phyloP scores from a whole-genome alignment of 2,329 filamentous ascomycete genomes.

The Cladobotryum mycophilum region DNA sequence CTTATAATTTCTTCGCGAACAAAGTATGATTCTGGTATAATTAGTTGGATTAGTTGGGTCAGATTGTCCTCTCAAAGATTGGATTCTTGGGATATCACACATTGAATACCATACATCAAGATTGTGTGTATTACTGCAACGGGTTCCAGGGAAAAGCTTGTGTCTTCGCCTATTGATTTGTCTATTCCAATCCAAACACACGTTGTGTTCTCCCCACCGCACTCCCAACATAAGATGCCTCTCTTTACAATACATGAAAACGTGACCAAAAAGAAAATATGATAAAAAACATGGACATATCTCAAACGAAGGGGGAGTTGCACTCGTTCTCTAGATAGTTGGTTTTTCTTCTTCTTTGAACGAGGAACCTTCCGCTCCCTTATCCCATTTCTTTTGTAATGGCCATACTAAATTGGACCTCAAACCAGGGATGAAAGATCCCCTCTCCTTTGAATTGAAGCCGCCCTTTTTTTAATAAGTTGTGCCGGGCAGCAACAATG shows the following conservation, averaged over 20 bases:
- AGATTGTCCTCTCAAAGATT: too few relatives aligned
- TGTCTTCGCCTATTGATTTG: conserved; percentile 4
- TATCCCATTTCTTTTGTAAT: neutral
- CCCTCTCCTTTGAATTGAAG: neutral
- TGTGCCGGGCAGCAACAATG: neutral
- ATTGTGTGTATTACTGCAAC: neutral
- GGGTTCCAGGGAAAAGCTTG: neutral
- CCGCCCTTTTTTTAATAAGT: neutral
- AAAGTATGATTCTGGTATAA: neutral
- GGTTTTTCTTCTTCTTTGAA: too few relatives aligned
- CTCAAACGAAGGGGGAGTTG: neutral
- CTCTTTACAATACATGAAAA: conserved; percentile 2
- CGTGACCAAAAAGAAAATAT: conserved; percentile 6
- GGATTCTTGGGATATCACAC: neutral
- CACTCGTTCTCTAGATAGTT: too few relatives aligned
- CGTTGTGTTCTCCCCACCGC: neutral
- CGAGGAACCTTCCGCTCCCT: neutral
- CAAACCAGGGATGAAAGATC: neutral
- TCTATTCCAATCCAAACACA: conserved; percentile 8
- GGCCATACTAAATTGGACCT: neutral
- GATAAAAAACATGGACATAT: neutral
- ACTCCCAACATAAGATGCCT: neutral
- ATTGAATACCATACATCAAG: neutral
- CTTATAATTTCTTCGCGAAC: too few relatives aligned
- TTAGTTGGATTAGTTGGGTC: neutral